Evolutionary conservation across 345 rosid genomes (phyloP).

Genomic region (Clarkia xantiana): DNA sequence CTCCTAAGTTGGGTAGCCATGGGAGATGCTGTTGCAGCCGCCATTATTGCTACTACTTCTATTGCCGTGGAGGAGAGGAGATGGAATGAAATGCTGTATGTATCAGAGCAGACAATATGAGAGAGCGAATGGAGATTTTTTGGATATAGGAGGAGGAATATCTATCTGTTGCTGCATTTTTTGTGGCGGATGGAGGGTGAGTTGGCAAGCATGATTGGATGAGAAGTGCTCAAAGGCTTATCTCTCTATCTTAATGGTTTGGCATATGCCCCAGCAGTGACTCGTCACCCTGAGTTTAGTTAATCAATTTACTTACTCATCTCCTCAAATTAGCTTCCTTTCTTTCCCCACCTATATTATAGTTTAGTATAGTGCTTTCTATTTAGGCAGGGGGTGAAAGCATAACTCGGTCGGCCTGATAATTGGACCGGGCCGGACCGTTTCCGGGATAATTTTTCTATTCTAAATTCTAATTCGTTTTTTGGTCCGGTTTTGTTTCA

Average conservation of each 20-base stretch:
- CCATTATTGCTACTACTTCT: slow-evolving; percentile 1
- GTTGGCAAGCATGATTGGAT: slow-evolving; percentile 5
- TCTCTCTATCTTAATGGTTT: slow-evolving; percentile 5
- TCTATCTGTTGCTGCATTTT: slow-evolving; percentile 2
- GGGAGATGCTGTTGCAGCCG: slow-evolving; percentile 11
- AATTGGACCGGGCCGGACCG: too few relatives aligned
- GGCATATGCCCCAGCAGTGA: too few relatives aligned
- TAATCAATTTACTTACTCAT: too few relatives aligned
- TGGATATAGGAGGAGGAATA: slow-evolving; percentile 1
- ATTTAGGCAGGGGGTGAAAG: too few relatives aligned
- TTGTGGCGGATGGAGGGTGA: slow-evolving; percentile 5
- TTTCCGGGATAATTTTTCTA: too few relatives aligned
- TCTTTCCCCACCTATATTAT: too few relatives aligned
- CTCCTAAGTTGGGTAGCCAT: slow-evolving; percentile 84
- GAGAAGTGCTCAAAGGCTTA: slow-evolving; percentile 6
- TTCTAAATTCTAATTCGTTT: too few relatives aligned
- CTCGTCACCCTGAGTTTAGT: too few relatives aligned
- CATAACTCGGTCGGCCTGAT: too few relatives aligned
- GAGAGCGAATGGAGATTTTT: not conserved
- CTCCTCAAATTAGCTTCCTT: too few relatives aligned
- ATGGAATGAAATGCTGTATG: not conserved
- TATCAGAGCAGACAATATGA: not conserved
- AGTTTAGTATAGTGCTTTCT: too few relatives aligned
- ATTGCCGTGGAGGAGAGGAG: not conserved
- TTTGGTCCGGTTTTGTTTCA: too few relatives aligned